These are phyloP conservation scores for Artemisia annua DNA, from an alignment of 129 eudicot genomes.

Conservation along the genomic window DNA sequence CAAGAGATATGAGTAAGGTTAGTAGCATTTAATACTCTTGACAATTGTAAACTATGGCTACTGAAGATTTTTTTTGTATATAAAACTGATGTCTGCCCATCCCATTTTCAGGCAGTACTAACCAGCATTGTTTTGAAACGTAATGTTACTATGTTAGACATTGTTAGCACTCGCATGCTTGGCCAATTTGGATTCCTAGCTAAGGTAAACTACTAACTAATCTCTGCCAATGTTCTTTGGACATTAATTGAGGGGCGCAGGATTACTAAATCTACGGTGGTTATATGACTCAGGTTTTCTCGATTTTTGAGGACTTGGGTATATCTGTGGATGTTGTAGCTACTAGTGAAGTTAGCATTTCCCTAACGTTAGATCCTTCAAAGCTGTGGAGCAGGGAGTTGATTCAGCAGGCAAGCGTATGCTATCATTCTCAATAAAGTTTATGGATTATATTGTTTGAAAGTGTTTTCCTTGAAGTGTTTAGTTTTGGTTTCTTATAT, in stretches of 20 bases:
- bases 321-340: no score
- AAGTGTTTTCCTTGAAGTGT: not conserved
- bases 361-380: no score
- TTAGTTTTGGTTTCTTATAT: no score
- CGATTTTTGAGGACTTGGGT: no score
- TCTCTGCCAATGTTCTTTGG: not conserved
- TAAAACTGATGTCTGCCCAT: not conserved
- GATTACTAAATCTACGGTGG: no score
- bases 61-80: not conserved
- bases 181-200: no score
- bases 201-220: not conserved
- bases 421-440: conserved; percentile 26
- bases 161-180: no score
- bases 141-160: no score
- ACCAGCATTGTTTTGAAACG: no score
- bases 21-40: not conserved
- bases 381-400: no score
- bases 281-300: conserved; percentile 17
- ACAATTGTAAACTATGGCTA: not conserved
- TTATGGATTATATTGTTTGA: not conserved
- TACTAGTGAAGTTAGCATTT: no score
- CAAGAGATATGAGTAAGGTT: no score
- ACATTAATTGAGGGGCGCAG: not conserved
- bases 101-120: conserved; percentile 2
- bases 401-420: conserved; percentile 22